Conservation (phyloP, 2,329 filamentous ascomycete genomes). For the Diaporthe ilicicola region DNA sequence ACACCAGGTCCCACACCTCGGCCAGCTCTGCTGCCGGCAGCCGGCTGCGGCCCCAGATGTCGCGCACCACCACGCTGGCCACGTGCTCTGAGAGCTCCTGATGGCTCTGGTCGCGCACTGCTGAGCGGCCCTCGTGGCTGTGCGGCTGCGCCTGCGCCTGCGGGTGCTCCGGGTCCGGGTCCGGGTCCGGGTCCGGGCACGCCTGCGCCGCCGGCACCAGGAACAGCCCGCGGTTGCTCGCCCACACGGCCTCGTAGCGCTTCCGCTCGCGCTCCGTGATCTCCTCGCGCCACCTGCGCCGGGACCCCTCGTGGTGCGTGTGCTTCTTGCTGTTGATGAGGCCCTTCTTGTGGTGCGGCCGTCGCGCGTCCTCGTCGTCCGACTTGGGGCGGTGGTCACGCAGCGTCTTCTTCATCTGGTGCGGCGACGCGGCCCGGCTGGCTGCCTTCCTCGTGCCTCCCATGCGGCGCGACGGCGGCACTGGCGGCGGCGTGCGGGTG, state of each 20-base stretch:
- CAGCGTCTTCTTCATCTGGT: conserved; percentile 71
- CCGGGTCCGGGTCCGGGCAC: conserved; percentile 12
- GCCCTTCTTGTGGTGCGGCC: conserved; percentile 57
- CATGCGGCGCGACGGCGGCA: conserved; percentile 45
- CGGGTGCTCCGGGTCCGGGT: too few species aligned
- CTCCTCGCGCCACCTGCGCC: conserved; percentile 79
- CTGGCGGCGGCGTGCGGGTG: conserved; percentile 46
- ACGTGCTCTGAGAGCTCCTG: conserved; percentile 60
- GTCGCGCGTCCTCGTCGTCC: conserved; percentile 63
- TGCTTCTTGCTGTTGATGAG: conserved; percentile 67
- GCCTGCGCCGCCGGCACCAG: conserved; percentile 40
- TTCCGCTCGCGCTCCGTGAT: conserved; percentile 78
- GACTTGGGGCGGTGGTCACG: conserved; percentile 61
- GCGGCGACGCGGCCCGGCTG: conserved; percentile 55
- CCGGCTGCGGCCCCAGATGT: conserved; percentile 79
- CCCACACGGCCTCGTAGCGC: conserved; percentile 86
- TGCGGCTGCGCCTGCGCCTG: conserved; percentile 13
- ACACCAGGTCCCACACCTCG: conserved; percentile 81
- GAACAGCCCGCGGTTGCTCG: conserved; percentile 75
- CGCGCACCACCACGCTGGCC: conserved; percentile 72
- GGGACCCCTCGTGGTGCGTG: conserved; percentile 78
- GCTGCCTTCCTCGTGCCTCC: conserved; percentile 39
- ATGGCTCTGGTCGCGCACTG: conserved; percentile 24
- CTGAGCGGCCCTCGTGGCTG: background rate
- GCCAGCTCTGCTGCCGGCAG: conserved; percentile 74